Conservation (phyloP, 257 asterid genomes). For the Fraxinus cuspidata region DNA sequence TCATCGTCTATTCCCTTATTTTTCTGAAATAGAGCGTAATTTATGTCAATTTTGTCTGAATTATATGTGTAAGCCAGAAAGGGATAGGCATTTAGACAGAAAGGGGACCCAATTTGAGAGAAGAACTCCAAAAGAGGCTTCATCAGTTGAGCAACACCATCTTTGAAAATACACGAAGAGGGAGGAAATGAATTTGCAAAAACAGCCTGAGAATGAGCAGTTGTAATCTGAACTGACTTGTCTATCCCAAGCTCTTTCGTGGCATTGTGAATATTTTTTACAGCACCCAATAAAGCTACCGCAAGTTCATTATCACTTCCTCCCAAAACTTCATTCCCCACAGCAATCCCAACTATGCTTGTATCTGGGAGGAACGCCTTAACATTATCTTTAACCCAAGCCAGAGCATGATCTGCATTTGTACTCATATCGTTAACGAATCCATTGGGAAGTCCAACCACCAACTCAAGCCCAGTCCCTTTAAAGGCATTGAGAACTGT, state of each 20-base stretch:
- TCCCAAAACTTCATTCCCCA: conserved; percentile 85
- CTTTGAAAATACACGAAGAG: conserved; percentile 72
- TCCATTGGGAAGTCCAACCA: conserved; percentile 79
- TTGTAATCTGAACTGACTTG: conserved; percentile 59
- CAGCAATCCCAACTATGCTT: conserved; percentile 74
- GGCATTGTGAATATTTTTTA: conserved; percentile 73
- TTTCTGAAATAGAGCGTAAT: conserved; percentile 84
- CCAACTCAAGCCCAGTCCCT: conserved; percentile 89
- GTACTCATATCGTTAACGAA: conserved; percentile 67
- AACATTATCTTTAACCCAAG: conserved; percentile 88
- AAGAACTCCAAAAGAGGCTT: conserved; percentile 88
- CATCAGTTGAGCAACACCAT: conserved; percentile 65
- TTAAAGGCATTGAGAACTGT: conserved; percentile 79
- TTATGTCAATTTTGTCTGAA: conserved; percentile 66
- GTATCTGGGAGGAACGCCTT: conserved; percentile 81
- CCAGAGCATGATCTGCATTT: conserved; percentile 68
- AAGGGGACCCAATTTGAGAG: conserved; percentile 73
- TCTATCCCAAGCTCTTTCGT: conserved; percentile 61
- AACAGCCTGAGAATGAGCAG: conserved; percentile 83
- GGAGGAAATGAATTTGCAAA: conserved; percentile 84
- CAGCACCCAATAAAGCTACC: conserved; percentile 65
- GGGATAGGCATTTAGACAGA: conserved; percentile 90
- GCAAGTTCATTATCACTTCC: conserved; percentile 50
- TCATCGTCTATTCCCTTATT: conserved; percentile 63
- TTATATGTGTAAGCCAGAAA: conserved; percentile 80